phyloP scores from a whole-genome alignment of 2,329 filamentous ascomycete genomes.

The Zasmidium cellare region DNA sequence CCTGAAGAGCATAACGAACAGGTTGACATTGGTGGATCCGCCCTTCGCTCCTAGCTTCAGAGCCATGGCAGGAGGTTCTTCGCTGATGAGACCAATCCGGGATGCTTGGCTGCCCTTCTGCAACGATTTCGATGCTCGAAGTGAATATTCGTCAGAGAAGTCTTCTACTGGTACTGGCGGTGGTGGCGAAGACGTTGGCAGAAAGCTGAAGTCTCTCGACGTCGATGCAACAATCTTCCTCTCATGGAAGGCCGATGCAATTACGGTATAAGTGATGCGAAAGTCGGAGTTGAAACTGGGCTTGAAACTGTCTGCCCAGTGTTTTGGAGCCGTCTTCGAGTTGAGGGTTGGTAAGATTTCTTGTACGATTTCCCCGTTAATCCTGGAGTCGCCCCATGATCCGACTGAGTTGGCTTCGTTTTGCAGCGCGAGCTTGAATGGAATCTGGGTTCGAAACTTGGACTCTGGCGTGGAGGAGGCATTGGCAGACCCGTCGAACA shows the following conservation, averaged over 20 bases:
- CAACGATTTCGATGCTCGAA: constrained; percentile 9
- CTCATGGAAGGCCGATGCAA: constrained; percentile 10
- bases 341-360: constrained; percentile 12
- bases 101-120: neutral
- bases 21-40: constrained; percentile 5
- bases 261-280: constrained; percentile 12
- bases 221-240: constrained; percentile 8
- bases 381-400: neutral
- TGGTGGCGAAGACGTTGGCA: constrained; percentile 2
- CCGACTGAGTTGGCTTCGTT: neutral
- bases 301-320: constrained; percentile 17
- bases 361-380: neutral
- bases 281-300: constrained; percentile 7
- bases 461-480: neutral
- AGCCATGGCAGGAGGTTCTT: constrained; percentile 10
- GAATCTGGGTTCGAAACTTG: constrained; percentile 7
- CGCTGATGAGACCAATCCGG: constrained; percentile 15
- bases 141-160: constrained; percentile 13
- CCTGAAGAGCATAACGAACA: constrained; percentile 10
- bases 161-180: constrained; percentile 11
- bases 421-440: constrained; percentile 12
- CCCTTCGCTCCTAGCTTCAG: neutral
- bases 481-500: constrained; percentile 10
- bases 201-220: constrained; percentile 8
- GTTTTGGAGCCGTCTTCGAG: constrained; percentile 9